Percentiles rank a stretch among this genome's conserved stretches.
These are phyloP conservation scores for Juncus inflexus DNA, from an alignment of 176 grass and related monocot genomes.

Conservation along the genomic window DNA sequence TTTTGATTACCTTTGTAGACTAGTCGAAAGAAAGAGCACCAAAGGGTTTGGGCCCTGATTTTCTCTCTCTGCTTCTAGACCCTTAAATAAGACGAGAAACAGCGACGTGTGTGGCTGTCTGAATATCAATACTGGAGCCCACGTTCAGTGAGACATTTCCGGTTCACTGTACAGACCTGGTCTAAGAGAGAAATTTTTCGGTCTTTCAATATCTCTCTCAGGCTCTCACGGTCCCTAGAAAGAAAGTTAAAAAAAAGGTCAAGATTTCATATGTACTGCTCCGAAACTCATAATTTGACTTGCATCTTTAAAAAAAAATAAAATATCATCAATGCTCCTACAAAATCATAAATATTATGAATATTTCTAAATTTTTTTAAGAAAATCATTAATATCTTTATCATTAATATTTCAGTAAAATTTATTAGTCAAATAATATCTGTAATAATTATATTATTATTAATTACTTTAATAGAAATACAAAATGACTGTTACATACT, in stretches of 20 bases:
- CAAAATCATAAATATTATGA: too few relatives aligned
- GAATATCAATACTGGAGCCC: not conserved
- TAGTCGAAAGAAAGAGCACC: constrained; percentile 16
- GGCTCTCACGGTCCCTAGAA: constrained; percentile 11
- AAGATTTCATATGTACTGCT: not conserved
- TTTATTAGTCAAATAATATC: too few relatives aligned
- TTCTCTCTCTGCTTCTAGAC: constrained; percentile 1
- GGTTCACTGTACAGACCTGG: not conserved
- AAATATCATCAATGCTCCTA: not conserved
- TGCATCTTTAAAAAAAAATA: not conserved
- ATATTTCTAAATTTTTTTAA: too few relatives aligned
- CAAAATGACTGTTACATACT: too few relatives aligned
- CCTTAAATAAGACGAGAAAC: constrained; percentile 32
- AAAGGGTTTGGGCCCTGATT: constrained; percentile 18
- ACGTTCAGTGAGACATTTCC: not conserved
- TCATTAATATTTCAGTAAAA: too few relatives aligned
- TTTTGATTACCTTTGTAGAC: constrained; percentile 2
- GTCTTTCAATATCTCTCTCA: too few relatives aligned
- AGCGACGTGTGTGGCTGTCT: constrained; percentile 24
- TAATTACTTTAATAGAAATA: too few relatives aligned
- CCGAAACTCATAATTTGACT: not conserved
- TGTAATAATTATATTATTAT: too few relatives aligned
- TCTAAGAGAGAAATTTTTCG: not conserved
- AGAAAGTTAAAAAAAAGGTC: not conserved
- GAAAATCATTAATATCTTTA: too few relatives aligned